Conservation (phyloP, 768 basidiomycete genomes). For the Kwoniella sp. region DNA sequence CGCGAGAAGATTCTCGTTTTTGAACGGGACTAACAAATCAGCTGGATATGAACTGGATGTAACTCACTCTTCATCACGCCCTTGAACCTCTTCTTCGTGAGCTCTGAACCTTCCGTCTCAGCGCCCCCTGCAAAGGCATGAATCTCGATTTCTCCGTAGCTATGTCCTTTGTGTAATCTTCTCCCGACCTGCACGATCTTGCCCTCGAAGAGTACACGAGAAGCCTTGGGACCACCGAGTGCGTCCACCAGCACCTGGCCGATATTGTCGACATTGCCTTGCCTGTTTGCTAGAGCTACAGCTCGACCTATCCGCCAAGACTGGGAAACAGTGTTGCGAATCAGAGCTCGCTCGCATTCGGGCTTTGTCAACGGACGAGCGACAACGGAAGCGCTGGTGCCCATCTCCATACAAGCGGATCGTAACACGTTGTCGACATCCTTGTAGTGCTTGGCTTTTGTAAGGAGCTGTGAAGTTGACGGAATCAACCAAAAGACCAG, state of each 20-base stretch:
- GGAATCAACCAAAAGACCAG: not conserved
- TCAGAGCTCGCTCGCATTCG: constrained; percentile 57
- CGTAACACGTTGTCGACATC: constrained; percentile 61
- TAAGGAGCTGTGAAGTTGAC: constrained; percentile 51
- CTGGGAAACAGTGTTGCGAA: constrained; percentile 63
- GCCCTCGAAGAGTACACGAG: constrained; percentile 62
- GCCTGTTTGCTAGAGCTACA: constrained; percentile 50
- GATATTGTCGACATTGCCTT: constrained; percentile 29
- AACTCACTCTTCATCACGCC: constrained; percentile 35
- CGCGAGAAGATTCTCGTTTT: constrained; percentile 41
- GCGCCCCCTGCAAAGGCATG: constrained; percentile 33
- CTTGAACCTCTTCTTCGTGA: constrained; percentile 37
- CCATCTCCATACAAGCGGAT: constrained; percentile 59
- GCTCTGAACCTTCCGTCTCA: constrained; percentile 23
- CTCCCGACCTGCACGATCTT: constrained; percentile 64
- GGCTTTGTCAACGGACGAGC: constrained; percentile 58
- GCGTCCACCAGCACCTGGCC: constrained; percentile 57
- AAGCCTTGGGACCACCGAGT: constrained; percentile 29
- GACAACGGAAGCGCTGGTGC: constrained; percentile 61
- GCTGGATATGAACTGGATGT: not conserved
- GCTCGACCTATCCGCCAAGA: constrained; percentile 69
- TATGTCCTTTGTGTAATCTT: constrained; percentile 56
- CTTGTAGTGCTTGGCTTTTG: constrained; percentile 59
- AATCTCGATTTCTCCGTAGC: constrained; percentile 47
- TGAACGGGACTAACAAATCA: constrained; percentile 36